A percentile compares a stretch with the other conserved stretches of the same genome.
phyloP scores from a whole-genome alignment of 495 filamentous ascomycete species.

The Tuber melanosporum region DNA sequence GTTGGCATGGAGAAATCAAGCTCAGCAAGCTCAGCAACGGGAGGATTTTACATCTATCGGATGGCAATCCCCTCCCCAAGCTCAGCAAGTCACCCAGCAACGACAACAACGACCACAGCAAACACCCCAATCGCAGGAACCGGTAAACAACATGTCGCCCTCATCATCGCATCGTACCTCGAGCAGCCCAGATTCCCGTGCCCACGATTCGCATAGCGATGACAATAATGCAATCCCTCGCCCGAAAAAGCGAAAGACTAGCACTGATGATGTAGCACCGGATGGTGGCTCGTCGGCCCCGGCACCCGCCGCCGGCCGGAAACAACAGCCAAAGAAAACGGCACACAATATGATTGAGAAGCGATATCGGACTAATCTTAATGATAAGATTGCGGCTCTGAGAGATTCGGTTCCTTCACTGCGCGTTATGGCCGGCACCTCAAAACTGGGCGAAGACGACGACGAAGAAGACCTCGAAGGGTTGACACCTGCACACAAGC shows the following conservation, averaged over 20 bases:
- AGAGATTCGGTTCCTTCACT: conserved; percentile 84
- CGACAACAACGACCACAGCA: conserved; percentile 21
- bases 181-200: conserved; percentile 48
- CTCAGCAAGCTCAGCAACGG: conserved; percentile 24
- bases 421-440: conserved; percentile 64
- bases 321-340: conserved; percentile 82
- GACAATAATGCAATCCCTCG: conserved; percentile 32
- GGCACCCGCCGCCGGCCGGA: conserved; percentile 48
- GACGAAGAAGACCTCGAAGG: conserved; percentile 71
- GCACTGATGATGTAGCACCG: conserved; percentile 50
- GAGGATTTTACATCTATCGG: conserved; percentile 38
- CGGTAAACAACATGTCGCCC: conserved; percentile 46
- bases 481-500: conserved; percentile 72
- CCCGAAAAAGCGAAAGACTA: conserved; percentile 57
- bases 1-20: conserved; percentile 30
- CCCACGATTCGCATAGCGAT: conserved; percentile 43
- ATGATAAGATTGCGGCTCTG: conserved; percentile 90
- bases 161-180: conserved; percentile 41
- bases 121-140: conserved; percentile 35
- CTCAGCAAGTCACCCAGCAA: conserved; percentile 33
- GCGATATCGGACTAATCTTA: conserved; percentile 88
- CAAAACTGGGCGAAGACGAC: conserved; percentile 57
- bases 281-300: conserved; percentile 36
- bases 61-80: conserved; percentile 38
- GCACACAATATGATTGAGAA: conserved; percentile 98